Base-by-base conservation (phyloP, 768 basidiomycete genomes). In the Suillus subalutaceus region DNA sequence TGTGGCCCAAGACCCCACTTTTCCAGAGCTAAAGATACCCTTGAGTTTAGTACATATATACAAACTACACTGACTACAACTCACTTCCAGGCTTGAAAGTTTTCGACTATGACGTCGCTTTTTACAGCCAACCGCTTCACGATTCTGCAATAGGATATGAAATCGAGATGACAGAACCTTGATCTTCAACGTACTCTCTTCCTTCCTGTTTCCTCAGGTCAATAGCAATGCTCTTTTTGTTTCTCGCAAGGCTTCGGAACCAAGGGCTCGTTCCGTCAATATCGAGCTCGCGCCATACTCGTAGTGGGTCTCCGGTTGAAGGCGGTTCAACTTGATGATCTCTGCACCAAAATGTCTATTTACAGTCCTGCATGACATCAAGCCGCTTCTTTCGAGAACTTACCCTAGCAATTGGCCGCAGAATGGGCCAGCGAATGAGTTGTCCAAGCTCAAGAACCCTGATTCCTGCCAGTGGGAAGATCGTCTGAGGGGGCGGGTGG, bases 61-160 rank as follows among this genome's bases (percentile, higher is more conserved):
- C 6, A 44, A 23, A 46, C 26, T 1, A 35, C 30, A 16, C 53
- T 16, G 20, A 0, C 6, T n/a, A 12, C 26, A 13, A 80, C 88
- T 59, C 68, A 90, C 90, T 91, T 63, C 90, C 90, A 15, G 90
- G 89, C 68, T 89, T 90, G 78, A 91, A n/a, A 90, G 72, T 90
- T 91, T 74, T 91, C 89, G 38, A 91, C 64, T 5, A 91, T 71
- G 16, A 91, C 89, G 66, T 91, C 89, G 48, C 86, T 88, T 70
- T 84, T 85, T 48, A 84, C 73, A 10, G 90, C 89, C 20, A 91
- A 83, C 66, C 76, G 78, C 64, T 83, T 86, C 30, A 90, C 88
- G 4, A 91, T 79, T 30, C 89, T 91, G 68, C 30, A 57, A 61
- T 57, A 63, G 59, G 26, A 66, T 41, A 30, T 12, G 41, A 53